These are phyloP conservation scores for Neonectria sp. DNA, from an alignment of 2,329 filamentous ascomycete species.

Conservation along the genomic window DNA sequence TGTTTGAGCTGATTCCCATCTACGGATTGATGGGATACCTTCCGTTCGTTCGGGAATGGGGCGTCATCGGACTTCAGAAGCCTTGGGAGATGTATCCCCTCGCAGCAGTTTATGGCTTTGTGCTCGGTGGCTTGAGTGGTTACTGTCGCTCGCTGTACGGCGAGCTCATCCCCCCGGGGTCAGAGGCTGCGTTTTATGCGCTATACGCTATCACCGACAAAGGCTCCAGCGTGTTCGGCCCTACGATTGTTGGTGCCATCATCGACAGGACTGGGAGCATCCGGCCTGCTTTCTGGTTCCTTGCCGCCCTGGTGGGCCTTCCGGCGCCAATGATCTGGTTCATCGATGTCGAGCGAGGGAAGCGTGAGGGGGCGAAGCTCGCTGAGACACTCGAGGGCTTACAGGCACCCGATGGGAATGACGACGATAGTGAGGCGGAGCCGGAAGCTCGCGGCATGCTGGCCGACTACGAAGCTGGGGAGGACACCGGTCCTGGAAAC, in stretches of 20 bases:
- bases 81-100: constrained; percentile 98
- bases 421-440: constrained; percentile 37
- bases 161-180: constrained; percentile 93
- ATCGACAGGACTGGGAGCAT: constrained; percentile 88
- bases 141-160: constrained; percentile 95
- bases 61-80: constrained; percentile 88
- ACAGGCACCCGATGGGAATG: constrained; percentile 50
- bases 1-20: constrained; percentile 93
- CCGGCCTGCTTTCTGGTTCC: constrained; percentile 91
- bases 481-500: constrained; percentile 33
- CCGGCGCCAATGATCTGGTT: constrained; percentile 88
- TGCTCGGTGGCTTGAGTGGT: constrained; percentile 91
- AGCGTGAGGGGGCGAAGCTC: constrained; percentile 76
- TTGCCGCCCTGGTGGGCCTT: constrained; percentile 86
- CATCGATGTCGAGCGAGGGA: constrained; percentile 87
- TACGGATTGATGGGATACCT: constrained; percentile 93
- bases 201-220: constrained; percentile 99
- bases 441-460: constrained; percentile 49
- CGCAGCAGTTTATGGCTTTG: constrained; percentile 91
- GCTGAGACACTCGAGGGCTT: constrained; percentile 72
- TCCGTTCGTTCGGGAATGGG: constrained; percentile 81
- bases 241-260: constrained; percentile 92
- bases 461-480: constrained; percentile 46
- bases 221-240: constrained; percentile 93
- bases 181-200: constrained; percentile 96